Percentiles rank a stretch among this genome's conserved stretches.
Conservation (phyloP, 2,329 filamentous ascomycete species). For the Aspergillus tubingensis region DNA sequence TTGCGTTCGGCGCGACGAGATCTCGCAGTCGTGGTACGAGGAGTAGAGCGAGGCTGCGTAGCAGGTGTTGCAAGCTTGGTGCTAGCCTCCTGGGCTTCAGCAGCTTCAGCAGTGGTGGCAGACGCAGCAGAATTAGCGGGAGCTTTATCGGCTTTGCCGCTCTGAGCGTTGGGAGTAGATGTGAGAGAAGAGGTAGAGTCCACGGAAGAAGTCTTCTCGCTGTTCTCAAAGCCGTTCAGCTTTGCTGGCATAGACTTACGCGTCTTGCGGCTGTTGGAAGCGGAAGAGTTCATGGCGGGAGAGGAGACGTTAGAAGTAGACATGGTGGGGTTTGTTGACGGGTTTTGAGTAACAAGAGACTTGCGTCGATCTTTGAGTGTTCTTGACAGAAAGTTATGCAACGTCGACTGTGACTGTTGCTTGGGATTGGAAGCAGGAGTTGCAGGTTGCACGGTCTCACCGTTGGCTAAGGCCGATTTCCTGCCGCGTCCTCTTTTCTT, state of each 20-base stretch:
- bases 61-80: slow-evolving; percentile 13
- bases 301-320: not conserved
- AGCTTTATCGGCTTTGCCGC: slow-evolving; percentile 10
- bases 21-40: slow-evolving; percentile 8
- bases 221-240: slow-evolving; percentile 11
- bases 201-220: slow-evolving; percentile 7
- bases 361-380: slow-evolving; percentile 15
- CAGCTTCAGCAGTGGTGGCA: not conserved
- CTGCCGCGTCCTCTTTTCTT: slow-evolving; percentile 13
- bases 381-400: slow-evolving; percentile 13
- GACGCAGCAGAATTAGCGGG: slow-evolving; percentile 2
- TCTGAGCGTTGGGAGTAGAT: slow-evolving; percentile 17
- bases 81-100: slow-evolving; percentile 3
- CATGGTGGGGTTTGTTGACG: slow-evolving; percentile 12
- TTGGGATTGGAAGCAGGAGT: slow-evolving; percentile 12
- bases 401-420: slow-evolving; percentile 12
- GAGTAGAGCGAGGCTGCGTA: slow-evolving; percentile 8
- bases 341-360: slow-evolving; percentile 11
- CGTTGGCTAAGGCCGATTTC: slow-evolving; percentile 11
- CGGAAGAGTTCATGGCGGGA: slow-evolving; percentile 6
- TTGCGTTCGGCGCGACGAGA: slow-evolving; percentile 19
- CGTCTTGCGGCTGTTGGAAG: slow-evolving; percentile 13
- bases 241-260: slow-evolving; percentile 23
- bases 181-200: slow-evolving; percentile 10
- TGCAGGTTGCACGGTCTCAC: slow-evolving; percentile 8